Evolutionary conservation across 2,329 filamentous ascomycete genomes (phyloP), one percentile per base, ranked within the genome.

Genomic region (Stachybotrys chartarum): DNA sequence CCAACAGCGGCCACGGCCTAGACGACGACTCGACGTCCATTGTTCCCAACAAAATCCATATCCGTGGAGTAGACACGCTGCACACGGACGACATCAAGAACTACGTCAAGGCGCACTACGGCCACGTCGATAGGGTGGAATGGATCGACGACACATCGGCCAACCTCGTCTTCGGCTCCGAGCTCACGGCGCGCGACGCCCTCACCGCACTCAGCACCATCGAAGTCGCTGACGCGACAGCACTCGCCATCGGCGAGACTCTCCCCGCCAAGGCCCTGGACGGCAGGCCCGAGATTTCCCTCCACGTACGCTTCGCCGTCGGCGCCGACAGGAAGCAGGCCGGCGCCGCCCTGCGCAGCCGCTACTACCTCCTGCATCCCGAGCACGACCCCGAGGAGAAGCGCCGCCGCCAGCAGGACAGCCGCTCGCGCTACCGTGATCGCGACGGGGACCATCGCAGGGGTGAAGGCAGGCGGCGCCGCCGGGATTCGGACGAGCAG

Each of bases 111-210:
- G 80, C 89, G 59, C 82, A 94, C 69, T 91, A 82, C 64, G 74
- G 78, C 42, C 68, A 71, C 14, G 76, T 85, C 55, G 75, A 81
- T 55, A 80, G 82, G 58, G 78, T 97, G 59, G 91, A 97, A 73
- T 99, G 94, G 94, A 91, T 99, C 61, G 90, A 97, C 69, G 94
- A 99, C 70, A 86, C 84, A 7, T 93, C 91, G 0, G 90, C 91
- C 59, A 97, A 97, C 68, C 77, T 97, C 54, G 72, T 96, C 53
- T 97, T 94, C 73, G 76, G 73, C 45, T 78, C 78, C 7, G 76
- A 83, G 14, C 66, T 70, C 30, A 67, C 70, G 7, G 83, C 83
- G 1, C 72, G 76, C 17, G 77, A 82, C 50, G 84, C 83, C 17
- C 71, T 87, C 18, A 64, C 73, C 30, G 75, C 81, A 7, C 75